phyloP scores from a whole-genome alignment of 1,139 yeast genomes.

The Lizanozyma gosingica region DNA sequence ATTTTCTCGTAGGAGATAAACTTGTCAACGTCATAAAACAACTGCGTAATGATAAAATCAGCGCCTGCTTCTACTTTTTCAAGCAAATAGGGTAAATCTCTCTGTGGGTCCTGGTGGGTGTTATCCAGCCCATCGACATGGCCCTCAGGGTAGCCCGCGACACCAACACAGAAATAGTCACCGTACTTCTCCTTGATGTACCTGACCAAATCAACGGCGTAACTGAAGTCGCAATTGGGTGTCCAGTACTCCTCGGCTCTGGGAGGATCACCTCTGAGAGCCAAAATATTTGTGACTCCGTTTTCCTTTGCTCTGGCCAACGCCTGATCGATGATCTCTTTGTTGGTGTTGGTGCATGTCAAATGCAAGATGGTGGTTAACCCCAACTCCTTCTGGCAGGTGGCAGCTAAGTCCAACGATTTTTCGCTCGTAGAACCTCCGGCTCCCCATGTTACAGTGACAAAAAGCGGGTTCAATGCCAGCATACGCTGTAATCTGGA shows the following conservation, averaged over 20 bases:
- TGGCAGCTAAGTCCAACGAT: conserved; percentile 72
- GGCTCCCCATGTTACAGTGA: conserved; percentile 98
- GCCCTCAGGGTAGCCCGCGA: conserved; percentile 95
- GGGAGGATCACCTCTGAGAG: conserved; percentile 96
- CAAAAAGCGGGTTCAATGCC: conserved; percentile 77
- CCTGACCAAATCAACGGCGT: conserved; percentile 76
- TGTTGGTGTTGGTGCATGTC: conserved; percentile 92
- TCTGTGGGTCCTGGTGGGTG: conserved; percentile 48
- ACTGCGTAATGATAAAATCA: conserved; percentile 36
- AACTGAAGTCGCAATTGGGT: conserved; percentile 47
- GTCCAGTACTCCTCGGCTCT: conserved; percentile 66
- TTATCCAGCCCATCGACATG: conserved; percentile 77
- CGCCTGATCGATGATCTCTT: conserved; percentile 68
- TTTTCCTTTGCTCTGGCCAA: conserved; percentile 58
- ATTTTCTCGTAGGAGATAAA: conserved; percentile 30
- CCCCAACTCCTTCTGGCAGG: conserved; percentile 68
- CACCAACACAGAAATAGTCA: conserved; percentile 77
- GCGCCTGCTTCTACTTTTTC: conserved; percentile 43
- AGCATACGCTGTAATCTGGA: conserved; percentile 87
- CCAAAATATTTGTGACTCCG: conserved; percentile 82
- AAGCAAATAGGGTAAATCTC: conserved; percentile 64
- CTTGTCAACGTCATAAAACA: conserved; percentile 35
- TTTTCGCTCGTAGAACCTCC: conserved; percentile 91
- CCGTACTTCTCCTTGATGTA: conserved; percentile 67
- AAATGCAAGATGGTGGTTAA: conserved; percentile 87